Base-by-base conservation (phyloP, 345 rosid species). In the Raphanus sativus region DNA sequence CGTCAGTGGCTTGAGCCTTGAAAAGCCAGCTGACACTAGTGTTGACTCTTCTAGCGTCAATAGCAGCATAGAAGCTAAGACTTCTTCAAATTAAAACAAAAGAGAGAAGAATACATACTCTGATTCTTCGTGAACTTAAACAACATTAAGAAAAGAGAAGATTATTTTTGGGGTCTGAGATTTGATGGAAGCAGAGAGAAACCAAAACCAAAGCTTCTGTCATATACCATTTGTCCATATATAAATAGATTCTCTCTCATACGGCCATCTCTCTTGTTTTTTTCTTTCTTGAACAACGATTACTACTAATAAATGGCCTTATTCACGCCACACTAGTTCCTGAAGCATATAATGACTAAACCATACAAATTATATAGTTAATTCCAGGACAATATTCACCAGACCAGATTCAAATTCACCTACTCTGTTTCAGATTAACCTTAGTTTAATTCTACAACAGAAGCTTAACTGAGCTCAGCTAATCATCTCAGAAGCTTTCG, bases 401-500 rank as follows among this genome's bases (percentile, higher is more conserved):
- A 21, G 55, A 55, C 65, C 65, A 65, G 52, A 71, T 58, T 40
- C 10, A 13, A 40, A 32, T 29, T 48, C 40, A 56, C 12, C 33
- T 17, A 32, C 42, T 55, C 54, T 6, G 66, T 71, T 71, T 26
- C 0, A 1, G 17, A 26, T 66, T 59, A 36, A 63, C 13, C 48
- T 67, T 15, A 54, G 48, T 33, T 33, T 16, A 59, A 66, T 72
- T 5, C 17, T 42, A 78, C 73, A 63, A 26, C 40, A 68, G 6
- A 45, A 26, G 28, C 67, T 58, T 11, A 8, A 38, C 38, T 52
- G 3, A 58, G n/a, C 30, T 58, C 24, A 86, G 12, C 29, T 86
- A 87, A 80, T 94, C 94, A 89, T 89, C 3, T 73, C 17, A 84
- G 78, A 75, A 89, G 96, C 86, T 90, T 90, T 52, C 92, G 87